Base-by-base conservation (phyloP, 768 basidiomycete species). In the Boletus rubescentipes region DNA sequence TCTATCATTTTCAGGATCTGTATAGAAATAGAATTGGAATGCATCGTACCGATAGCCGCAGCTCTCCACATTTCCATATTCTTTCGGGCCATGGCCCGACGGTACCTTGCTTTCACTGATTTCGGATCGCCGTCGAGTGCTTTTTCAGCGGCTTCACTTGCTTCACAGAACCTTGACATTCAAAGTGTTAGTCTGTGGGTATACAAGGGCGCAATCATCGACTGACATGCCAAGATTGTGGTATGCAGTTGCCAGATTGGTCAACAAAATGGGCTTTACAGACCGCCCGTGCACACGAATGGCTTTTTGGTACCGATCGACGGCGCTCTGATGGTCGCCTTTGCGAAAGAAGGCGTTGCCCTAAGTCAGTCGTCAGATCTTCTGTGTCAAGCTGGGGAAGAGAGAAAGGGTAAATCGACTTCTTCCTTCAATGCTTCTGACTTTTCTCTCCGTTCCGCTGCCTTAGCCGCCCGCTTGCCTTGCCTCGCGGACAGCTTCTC, bases 341-440 rank as follows among this genome's bases (percentile, higher is more conserved):
- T 64, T 55, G 39, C 68, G 72, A 70, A 77, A 80, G 26, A 71
- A 61, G 11, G 61, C 54, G 48, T 80, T 82, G 32, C 80, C 79
- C 78, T 52, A 12, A 15, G 11, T 3, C 7, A 30, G 31, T 31
- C 36, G 37, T 80, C 46, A 35, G 32, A 18, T 10, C 9, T 11
- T 10, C 37, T 30, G 23, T 15, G 20, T 29, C 46, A 5, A 12
- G 11, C 6, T 16, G 21, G 48, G 16, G n/a, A 34, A 5, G 11
- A 53, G 39, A 6, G 44, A n/a, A n/a, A 32, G 30, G 10, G 16
- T 18, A 42, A 26, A 29, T 31, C 54, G 18, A 63, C 69, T 59
- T 68, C 57, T 10, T 69, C 60, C 43, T 65, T 72, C 14, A 63
- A 50, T 16, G 45, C 46, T n/a, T 71, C 71, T 1, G 64, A 67